Conservation (phyloP, 441 rosid genomes). For the Erodium moschatum region DNA sequence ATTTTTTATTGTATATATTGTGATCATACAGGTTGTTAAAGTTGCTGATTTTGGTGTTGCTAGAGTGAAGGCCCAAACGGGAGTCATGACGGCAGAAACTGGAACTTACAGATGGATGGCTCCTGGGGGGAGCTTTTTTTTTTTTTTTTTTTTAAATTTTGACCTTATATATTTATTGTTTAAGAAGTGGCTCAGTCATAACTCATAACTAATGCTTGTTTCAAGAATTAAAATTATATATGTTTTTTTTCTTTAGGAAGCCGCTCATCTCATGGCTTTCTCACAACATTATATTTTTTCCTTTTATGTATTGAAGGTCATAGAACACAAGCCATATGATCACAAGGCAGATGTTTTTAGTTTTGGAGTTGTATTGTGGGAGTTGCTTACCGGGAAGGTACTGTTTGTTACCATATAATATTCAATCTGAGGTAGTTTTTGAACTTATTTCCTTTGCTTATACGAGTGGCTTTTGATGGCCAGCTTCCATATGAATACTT, state of each 20-base stretch:
- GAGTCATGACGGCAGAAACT: conserved; percentile 97
- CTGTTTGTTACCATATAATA: not conserved
- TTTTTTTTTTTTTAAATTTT: too few relatives aligned
- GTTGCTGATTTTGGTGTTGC: conserved; percentile 99
- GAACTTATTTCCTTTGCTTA: not conserved
- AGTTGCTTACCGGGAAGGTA: conserved; percentile 53
- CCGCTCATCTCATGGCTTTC: not conserved
- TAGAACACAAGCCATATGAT: conserved; percentile 61
- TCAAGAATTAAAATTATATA: too few relatives aligned
- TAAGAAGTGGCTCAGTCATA: not conserved
- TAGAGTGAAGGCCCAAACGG: conserved; percentile 79
- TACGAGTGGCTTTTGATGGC: not conserved
- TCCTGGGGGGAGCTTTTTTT: too few relatives aligned
- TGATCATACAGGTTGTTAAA: conserved; percentile 56
- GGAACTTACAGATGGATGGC: conserved; percentile 99
- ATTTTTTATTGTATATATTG: not conserved
- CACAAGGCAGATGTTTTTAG: conserved; percentile 59
- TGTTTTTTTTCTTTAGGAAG: too few relatives aligned
- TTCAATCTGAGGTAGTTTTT: not conserved
- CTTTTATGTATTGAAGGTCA: conserved; percentile 34
- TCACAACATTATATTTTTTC: conserved; percentile 5
- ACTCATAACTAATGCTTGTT: too few relatives aligned
- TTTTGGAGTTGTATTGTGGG: conserved; percentile 56
- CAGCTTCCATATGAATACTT: not conserved
- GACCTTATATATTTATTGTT: not conserved